These are phyloP conservation scores for Sugiyamaella pinicola DNA, from an alignment of 1,139 yeast species.

Conservation along the genomic window DNA sequence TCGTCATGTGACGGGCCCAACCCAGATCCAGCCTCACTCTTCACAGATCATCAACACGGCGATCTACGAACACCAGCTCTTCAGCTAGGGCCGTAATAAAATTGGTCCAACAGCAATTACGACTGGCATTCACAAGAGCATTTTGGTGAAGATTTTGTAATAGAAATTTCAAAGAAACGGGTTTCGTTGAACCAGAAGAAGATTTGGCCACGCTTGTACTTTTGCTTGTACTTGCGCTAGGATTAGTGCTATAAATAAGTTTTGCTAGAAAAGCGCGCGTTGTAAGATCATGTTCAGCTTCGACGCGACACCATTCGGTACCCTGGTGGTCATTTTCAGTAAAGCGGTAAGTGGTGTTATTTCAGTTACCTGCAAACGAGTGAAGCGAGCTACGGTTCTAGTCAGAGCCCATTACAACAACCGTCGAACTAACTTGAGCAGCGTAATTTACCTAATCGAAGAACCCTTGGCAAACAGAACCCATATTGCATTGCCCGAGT, in stretches of 20 bases:
- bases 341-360: conserved; percentile 46
- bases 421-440: conserved; percentile 15
- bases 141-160: not conserved
- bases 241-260: not conserved
- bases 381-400: conserved; percentile 1
- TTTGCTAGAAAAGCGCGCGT: not conserved
- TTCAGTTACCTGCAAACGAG: too few relatives aligned
- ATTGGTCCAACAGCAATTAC: not conserved
- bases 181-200: too few relatives aligned
- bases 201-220: too few relatives aligned
- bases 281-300: conserved; percentile 7
- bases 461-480: conserved; percentile 83
- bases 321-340: conserved; percentile 44
- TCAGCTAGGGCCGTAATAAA: not conserved
- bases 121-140: not conserved
- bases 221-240: not conserved
- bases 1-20: too few relatives aligned
- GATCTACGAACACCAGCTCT: conserved; percentile 2
- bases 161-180: not conserved
- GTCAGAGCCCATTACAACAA: conserved; percentile 1
- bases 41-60: not conserved
- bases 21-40: not conserved
- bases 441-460: conserved; percentile 73
- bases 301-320: conserved; percentile 37
- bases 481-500: conserved; percentile 82